These are phyloP conservation scores for Clarireedia monteithiana DNA, from an alignment of 2,329 filamentous ascomycete species.

Conservation along the genomic window DNA sequence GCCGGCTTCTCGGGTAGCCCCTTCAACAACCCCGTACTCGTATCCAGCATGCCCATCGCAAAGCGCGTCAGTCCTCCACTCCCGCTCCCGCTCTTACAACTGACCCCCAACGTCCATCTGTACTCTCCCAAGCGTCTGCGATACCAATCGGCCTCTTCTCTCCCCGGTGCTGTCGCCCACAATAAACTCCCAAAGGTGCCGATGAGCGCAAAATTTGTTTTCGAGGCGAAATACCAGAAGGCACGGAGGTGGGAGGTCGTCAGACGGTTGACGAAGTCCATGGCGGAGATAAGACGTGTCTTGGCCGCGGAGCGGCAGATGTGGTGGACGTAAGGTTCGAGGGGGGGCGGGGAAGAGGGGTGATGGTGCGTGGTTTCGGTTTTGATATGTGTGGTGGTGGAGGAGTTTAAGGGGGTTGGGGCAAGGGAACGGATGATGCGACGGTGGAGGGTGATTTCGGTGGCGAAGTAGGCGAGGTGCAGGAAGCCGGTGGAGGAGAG, in stretches of 20 bases:
- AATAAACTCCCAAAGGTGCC: conserved; percentile 87
- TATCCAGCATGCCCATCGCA: conserved; percentile 72
- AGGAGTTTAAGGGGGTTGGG: conserved; percentile 35
- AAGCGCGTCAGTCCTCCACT: conserved; percentile 56
- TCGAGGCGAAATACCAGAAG: conserved; percentile 87
- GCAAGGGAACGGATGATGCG: conserved; percentile 79
- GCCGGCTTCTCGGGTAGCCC: conserved; percentile 64
- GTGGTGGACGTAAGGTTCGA: conserved; percentile 77
- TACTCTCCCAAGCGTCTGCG: conserved; percentile 79
- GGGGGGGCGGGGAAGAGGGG: conserved; percentile 25
- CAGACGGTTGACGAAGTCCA: conserved; percentile 94
- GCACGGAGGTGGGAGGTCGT: conserved; percentile 78
- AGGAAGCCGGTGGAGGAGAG: conserved; percentile 65
- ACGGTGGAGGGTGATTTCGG: conserved; percentile 87
- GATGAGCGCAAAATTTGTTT: conserved; percentile 89
- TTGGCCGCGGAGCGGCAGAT: conserved; percentile 93
- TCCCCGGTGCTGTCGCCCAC: conserved; percentile 79
- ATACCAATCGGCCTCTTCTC: conserved; percentile 91
- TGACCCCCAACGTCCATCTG: conserved; percentile 86
- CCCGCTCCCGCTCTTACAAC: conserved; percentile 46
- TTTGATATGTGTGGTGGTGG: conserved; percentile 31
- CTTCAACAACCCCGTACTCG: conserved; percentile 60
- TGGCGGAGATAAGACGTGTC: conserved; percentile 85
- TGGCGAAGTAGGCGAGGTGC: conserved; percentile 87
- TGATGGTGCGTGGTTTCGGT: conserved; percentile 25